Percentiles rank a stretch among this genome's conserved stretches.
Conservation (phyloP, 129 eudicot species). For the Solidago caesia region DNA sequence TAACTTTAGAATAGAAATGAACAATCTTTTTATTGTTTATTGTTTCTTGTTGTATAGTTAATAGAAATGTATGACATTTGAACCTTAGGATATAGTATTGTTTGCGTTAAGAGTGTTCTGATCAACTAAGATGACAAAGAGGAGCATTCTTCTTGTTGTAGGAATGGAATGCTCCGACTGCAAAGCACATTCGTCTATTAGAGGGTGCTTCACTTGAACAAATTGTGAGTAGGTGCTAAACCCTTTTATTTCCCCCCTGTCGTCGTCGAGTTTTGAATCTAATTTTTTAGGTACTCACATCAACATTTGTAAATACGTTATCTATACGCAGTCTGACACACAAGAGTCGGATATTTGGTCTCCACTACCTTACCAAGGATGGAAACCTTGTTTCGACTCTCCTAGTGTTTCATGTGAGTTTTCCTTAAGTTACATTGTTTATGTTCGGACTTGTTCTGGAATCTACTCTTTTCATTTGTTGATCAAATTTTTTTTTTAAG, state of each 20-base stretch:
- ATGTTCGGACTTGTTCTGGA: background rate
- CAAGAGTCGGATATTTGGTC: slow-evolving; percentile 64
- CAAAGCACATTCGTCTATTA: slow-evolving; percentile 57
- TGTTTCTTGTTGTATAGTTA: too few relatives aligned
- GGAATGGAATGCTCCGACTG: slow-evolving; percentile 94
- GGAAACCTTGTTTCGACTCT: slow-evolving; percentile 58
- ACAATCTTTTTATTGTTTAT: background rate
- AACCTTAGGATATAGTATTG: too few relatives aligned
- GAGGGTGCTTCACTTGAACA: slow-evolving; percentile 59
- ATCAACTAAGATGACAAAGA: background rate
- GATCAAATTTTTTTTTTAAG: slow-evolving; percentile 34
- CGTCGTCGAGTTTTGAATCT: background rate
- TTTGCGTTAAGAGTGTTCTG: too few relatives aligned
- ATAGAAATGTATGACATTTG: too few relatives aligned
- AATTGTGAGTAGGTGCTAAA: slow-evolving; percentile 63
- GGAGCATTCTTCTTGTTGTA: slow-evolving; percentile 32
- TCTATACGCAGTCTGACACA: slow-evolving; percentile 38
- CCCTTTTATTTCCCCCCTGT: too few relatives aligned
- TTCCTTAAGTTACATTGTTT: slow-evolving; percentile 1
- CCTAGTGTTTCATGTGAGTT: slow-evolving; percentile 43
- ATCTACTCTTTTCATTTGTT: background rate
- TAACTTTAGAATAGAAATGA: too few relatives aligned
- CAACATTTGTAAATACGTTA: slow-evolving; percentile 11
- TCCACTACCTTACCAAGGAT: slow-evolving; percentile 63
- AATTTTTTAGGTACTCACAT: slow-evolving; percentile 20